Evolutionary conservation across 805 yeast species (phyloP), one percentile per base, ranked within the genome.

Genomic region (Myxozyma vanderwaltii): DNA sequence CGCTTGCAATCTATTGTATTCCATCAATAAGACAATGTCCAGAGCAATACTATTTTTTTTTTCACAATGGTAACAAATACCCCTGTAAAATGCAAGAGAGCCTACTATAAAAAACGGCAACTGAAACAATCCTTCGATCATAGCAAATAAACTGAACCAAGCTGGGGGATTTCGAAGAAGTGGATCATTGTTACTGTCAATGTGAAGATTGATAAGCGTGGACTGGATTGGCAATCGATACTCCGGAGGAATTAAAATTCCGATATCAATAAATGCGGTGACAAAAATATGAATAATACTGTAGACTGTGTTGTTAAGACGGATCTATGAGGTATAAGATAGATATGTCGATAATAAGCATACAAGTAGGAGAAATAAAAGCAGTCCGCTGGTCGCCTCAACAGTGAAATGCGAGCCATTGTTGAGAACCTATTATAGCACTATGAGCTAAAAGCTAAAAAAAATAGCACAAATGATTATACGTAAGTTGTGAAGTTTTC

Each of bases 71-170:
- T 15, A 61, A 63, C 72, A 72, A 61, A 63, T 72, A 72, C 77
- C 74, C 33, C 67, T 65, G 52, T 60, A 57, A 33, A 80, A 64
- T 38, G 70, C 69, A 45, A 63, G 66, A 3, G 71, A 68, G 0
- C 79, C 77, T 12, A 80, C 83, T 13, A 74, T 63, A 72, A 94
- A 94, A 29, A 88, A 76, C 0, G 99, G 99, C 52, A 88, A 70
- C 74, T 92, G 99, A 65, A 87, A 79, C 2, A 83, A 51, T 41
- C 91, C 61, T 72, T 92, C 99, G 57, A 89, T 70, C 65, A 79
- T 72, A 0, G 91, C 95, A 72, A 88, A 90, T 38, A 80, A 71
- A 56, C 79, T 75, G 51, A 92, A 79, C 97, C 97, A 92, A 1
- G 75, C 66, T 1, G 96, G 92, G 15, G 81, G 77, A 7, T 77